Conservation (phyloP, 2,329 filamentous ascomycete species). For the Phyllosticta paracitricarpa region DNA sequence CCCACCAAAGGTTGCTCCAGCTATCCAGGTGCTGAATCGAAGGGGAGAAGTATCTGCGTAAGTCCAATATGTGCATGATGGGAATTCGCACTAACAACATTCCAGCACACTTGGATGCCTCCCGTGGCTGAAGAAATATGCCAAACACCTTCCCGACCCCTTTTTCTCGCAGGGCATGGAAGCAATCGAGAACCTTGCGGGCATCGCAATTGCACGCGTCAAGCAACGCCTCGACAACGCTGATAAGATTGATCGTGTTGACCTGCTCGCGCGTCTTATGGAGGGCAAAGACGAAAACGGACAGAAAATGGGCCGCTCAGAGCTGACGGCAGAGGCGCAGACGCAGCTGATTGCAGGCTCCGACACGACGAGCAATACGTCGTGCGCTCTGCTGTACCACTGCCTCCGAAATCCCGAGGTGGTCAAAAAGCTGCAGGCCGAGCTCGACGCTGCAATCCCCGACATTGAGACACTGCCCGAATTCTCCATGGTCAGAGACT, state of each 20-base stretch:
- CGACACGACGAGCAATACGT: conserved; percentile 70
- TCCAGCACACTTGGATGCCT: conserved; percentile 58
- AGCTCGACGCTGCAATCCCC: conserved; percentile 64
- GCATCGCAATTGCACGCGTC: conserved; percentile 79
- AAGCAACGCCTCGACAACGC: conserved; percentile 61
- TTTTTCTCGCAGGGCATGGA: conserved; percentile 69
- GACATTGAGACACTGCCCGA: conserved; percentile 52
- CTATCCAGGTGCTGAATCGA: conserved; percentile 81
- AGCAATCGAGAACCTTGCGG: conserved; percentile 71
- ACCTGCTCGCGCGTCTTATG: conserved; percentile 75
- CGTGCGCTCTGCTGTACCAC: conserved; percentile 76
- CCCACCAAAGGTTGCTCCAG: conserved; percentile 59
- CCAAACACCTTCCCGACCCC: conserved; percentile 67
- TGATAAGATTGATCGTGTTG: conserved; percentile 54
- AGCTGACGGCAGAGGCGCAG: conserved; percentile 78
- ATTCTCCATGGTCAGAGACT: conserved; percentile 62
- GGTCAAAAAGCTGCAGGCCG: conserved; percentile 59
- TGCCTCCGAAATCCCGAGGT: conserved; percentile 60
- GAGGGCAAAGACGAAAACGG: conserved; percentile 76
- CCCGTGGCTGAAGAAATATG: conserved; percentile 67
- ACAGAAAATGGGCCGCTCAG: conserved; percentile 61
- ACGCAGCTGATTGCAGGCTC: conserved; percentile 78
- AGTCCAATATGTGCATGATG: conserved; percentile 10
- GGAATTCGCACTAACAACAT: background rate
- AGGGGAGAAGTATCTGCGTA: conserved; percentile 72